Conservation (phyloP, 1,284 basidiomycete species). For the Inonotus obliquus region DNA sequence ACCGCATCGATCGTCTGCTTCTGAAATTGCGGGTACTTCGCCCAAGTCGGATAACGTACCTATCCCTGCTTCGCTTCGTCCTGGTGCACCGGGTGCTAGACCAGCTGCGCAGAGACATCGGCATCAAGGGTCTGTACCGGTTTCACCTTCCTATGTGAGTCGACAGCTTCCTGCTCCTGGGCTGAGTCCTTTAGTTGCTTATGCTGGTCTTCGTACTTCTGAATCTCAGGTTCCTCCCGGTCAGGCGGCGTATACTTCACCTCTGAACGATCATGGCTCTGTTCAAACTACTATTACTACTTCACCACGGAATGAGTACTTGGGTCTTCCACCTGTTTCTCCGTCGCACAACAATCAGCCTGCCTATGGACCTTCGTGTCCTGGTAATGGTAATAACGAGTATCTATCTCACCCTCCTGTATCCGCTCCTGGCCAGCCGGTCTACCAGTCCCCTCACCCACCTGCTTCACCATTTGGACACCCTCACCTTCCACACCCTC, state of each 20-base stretch:
- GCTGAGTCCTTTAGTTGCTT: neutral
- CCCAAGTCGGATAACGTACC: neutral
- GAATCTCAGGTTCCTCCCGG: neutral
- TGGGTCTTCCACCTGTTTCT: neutral
- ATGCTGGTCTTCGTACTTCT: neutral
- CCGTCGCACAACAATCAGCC: neutral
- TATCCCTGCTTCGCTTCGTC: neutral
- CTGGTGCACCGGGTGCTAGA: constrained; percentile 1
- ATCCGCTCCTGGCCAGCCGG: neutral
- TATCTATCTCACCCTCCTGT: neutral
- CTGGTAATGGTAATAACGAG: neutral
- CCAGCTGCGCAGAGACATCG: neutral
- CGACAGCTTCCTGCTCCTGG: neutral
- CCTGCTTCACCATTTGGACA: neutral
- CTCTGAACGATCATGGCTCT: neutral
- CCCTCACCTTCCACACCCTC: neutral
- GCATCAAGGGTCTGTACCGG: neutral
- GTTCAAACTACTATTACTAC: neutral
- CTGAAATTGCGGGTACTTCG: neutral
- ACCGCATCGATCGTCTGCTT: neutral
- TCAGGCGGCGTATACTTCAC: neutral
- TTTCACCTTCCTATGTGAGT: neutral
- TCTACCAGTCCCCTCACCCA: neutral
- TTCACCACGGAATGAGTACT: neutral
- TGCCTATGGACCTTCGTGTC: neutral